Percentiles rank a stretch among this genome's conserved stretches.
These are phyloP conservation scores for Paxillus ammoniavirescens DNA, from an alignment of 768 basidiomycete genomes.

Conservation along the genomic window DNA sequence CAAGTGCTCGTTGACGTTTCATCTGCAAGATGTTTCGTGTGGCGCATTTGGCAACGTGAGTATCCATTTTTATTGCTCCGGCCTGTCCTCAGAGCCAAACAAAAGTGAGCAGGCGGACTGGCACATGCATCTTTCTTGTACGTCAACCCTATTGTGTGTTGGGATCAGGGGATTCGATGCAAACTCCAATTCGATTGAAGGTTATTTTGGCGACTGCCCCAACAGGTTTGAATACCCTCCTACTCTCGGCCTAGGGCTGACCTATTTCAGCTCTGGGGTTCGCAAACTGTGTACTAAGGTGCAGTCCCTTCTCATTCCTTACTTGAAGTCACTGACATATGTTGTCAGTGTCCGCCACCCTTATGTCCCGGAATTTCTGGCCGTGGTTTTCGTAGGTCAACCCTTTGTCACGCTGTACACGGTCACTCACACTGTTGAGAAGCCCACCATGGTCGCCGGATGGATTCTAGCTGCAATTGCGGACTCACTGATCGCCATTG, in stretches of 20 bases:
- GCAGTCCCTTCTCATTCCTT: not conserved
- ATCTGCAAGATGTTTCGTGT: constrained; percentile 13
- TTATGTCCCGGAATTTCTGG: not conserved
- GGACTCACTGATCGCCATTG: constrained; percentile 7
- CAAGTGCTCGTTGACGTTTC: too few relatives aligned
- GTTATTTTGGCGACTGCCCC: constrained; percentile 4
- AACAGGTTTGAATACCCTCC: not conserved
- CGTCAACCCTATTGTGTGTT: not conserved
- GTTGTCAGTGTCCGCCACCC: constrained; percentile 4
- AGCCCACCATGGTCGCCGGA: constrained; percentile 15
- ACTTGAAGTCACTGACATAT: not conserved
- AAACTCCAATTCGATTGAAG: not conserved
- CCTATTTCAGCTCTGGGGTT: constrained; percentile 8
- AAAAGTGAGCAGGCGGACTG: constrained; percentile 10
- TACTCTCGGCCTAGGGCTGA: not conserved
- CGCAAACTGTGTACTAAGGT: not conserved
- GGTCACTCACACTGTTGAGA: not conserved
- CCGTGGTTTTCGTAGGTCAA: constrained; percentile 6
- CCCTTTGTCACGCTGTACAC: not conserved
- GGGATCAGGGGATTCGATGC: too few relatives aligned
- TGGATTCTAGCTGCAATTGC: constrained; percentile 8
- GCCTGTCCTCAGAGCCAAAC: not conserved
- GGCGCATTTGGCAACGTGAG: constrained; percentile 20
- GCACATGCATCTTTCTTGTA: constrained; percentile 13
- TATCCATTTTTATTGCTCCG: not conserved